Evolutionary conservation across 1,284 basidiomycete genomes (phyloP).

Genomic region (Cryptococcus sp.): DNA sequence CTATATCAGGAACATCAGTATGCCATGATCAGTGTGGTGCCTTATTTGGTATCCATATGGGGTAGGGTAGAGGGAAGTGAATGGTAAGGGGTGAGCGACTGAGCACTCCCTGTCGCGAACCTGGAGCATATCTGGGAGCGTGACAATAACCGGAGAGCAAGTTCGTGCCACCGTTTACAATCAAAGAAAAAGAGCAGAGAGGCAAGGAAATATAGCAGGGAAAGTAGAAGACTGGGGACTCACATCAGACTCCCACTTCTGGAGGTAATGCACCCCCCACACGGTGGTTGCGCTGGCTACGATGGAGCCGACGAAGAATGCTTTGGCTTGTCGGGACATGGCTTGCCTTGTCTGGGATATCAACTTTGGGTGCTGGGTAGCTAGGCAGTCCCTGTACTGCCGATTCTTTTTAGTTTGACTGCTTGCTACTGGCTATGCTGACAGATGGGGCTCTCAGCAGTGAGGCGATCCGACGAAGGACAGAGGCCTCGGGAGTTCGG

Average conservation of each 20-base stretch:
- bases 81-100: no score
- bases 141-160: background rate
- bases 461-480: no score
- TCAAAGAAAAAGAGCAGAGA: background rate
- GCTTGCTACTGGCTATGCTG: no score
- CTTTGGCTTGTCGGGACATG: conserved; percentile 74
- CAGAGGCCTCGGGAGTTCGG: no score
- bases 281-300: conserved; percentile 68
- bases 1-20: conserved; percentile 52
- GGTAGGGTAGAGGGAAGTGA: background rate
- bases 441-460: no score
- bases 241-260: conserved; percentile 80
- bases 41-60: background rate
- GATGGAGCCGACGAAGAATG: conserved; percentile 69
- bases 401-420: no score
- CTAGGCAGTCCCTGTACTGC: no score
- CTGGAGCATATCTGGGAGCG: background rate
- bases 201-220: background rate
- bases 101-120: no score
- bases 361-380: no score
- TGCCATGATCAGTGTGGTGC: background rate
- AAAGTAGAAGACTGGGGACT: conserved; percentile 15
- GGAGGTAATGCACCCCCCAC: conserved; percentile 88
- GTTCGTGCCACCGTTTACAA: background rate
- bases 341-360: background rate